phyloP scores from a whole-genome alignment of 2,329 filamentous ascomycete species.

The Aureobasidium sp. region DNA sequence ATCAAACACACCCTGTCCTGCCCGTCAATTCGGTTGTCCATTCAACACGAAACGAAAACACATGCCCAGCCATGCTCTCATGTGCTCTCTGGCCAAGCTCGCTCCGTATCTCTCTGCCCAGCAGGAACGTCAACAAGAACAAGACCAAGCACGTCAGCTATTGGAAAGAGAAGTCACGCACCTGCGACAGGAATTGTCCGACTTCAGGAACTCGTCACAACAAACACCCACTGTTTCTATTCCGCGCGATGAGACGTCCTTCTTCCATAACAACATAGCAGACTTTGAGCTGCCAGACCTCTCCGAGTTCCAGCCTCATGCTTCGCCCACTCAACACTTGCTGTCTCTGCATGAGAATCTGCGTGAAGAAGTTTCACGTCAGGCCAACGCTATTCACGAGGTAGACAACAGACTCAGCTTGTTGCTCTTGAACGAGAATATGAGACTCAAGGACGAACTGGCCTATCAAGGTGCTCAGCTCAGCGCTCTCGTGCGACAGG shows the following conservation, averaged over 20 bases:
- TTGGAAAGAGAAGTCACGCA: slow-evolving; percentile 38
- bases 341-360: slow-evolving; percentile 55
- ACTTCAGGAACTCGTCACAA: not conserved
- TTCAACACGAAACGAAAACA: slow-evolving; percentile 34
- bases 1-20: slow-evolving; percentile 37
- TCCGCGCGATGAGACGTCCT: not conserved
- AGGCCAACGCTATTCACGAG: slow-evolving; percentile 49
- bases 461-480: slow-evolving; percentile 55
- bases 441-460: slow-evolving; percentile 56
- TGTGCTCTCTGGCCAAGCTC: slow-evolving; percentile 42
- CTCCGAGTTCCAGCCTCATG: slow-evolving; percentile 32
- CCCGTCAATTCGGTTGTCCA: slow-evolving; percentile 38
- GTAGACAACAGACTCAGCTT: slow-evolving; percentile 55
- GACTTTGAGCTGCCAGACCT: too few species aligned
- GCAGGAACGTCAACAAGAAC: slow-evolving; percentile 37
- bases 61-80: slow-evolving; percentile 34
- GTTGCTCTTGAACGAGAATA: slow-evolving; percentile 56
- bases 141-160: slow-evolving; percentile 37
- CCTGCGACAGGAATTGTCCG: slow-evolving; percentile 37
- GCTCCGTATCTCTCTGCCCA: slow-evolving; percentile 39
- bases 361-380: slow-evolving; percentile 51
- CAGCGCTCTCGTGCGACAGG: slow-evolving; percentile 52
- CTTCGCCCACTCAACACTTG: slow-evolving; percentile 49
- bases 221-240: not conserved
- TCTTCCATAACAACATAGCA: not conserved